A percentile compares a stretch with the other conserved stretches of the same genome.
These are phyloP conservation scores for Thielaviopsis populi DNA, from an alignment of 2,329 filamentous ascomycete genomes.

Conservation along the genomic window DNA sequence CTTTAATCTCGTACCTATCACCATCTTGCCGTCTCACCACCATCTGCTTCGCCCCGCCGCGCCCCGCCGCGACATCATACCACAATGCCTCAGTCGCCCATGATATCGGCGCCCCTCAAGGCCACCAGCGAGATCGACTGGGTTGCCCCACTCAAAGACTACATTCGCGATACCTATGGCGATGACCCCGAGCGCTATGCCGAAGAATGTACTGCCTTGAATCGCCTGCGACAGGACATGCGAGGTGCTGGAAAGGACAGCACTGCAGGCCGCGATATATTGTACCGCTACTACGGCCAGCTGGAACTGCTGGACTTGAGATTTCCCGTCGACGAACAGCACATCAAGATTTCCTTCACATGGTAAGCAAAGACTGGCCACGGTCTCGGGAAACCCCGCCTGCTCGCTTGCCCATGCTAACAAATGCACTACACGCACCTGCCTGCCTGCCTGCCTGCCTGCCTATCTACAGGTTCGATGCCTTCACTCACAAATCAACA, in stretches of 20 bases:
- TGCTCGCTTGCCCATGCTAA: not conserved
- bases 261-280: slow-evolving; percentile 76
- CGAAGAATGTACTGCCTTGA: slow-evolving; percentile 88
- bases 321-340: slow-evolving; percentile 95
- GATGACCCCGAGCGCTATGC: slow-evolving; percentile 93
- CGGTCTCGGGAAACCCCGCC: too few species aligned
- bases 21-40: not conserved
- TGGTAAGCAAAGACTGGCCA: slow-evolving; percentile 44
- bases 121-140: slow-evolving; percentile 97
- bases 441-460: slow-evolving; percentile 17
- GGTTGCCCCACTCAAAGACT: slow-evolving; percentile 78
- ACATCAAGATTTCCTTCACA: slow-evolving; percentile 97
- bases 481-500: slow-evolving; percentile 97
- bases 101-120: slow-evolving; percentile 90
- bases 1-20: not conserved
- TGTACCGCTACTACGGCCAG: slow-evolving; percentile 97
- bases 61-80: not conserved
- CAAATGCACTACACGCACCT: slow-evolving; percentile 16
- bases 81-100: slow-evolving; percentile 69
- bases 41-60: not conserved
- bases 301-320: slow-evolving; percentile 84
- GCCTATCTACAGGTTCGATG: slow-evolving; percentile 61
- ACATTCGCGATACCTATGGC: slow-evolving; percentile 86
- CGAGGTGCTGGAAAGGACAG: slow-evolving; percentile 93
- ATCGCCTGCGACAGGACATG: slow-evolving; percentile 95